Conservation (phyloP, 306 rosid genomes). For the Purshia tridentata region DNA sequence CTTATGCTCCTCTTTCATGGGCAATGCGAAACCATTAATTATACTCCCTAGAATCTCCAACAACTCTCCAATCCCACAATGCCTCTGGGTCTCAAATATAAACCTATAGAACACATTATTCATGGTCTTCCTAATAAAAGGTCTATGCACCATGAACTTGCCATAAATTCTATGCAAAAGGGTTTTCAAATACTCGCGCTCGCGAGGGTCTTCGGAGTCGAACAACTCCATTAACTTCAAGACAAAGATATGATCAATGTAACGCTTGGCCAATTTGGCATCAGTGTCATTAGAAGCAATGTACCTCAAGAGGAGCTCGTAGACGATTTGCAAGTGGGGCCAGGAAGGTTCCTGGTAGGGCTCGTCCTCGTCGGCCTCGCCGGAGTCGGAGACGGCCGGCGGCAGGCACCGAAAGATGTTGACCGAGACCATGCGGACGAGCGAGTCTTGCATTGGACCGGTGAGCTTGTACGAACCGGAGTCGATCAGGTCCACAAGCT, state of each 20-base stretch:
- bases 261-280: conserved; percentile 48
- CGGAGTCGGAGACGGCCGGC: conserved; percentile 32
- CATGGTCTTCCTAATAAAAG: conserved; percentile 66
- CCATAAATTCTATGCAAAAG: conserved; percentile 67
- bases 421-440: conserved; percentile 56
- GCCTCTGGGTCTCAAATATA: conserved; percentile 66
- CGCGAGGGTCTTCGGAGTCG: conserved; percentile 72
- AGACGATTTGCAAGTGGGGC: conserved; percentile 65
- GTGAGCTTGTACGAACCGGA: conserved; percentile 43
- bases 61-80: conserved; percentile 63
- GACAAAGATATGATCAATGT: conserved; percentile 55
- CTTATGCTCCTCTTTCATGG: conserved; percentile 77
- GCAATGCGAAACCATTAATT: conserved; percentile 64
- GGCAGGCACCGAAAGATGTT: conserved; percentile 76
- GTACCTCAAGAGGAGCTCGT: conserved; percentile 58
- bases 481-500: conserved; percentile 50
- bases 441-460: conserved; percentile 51
- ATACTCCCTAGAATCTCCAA: conserved; percentile 67
- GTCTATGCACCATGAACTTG: conserved; percentile 73
- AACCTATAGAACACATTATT: conserved; percentile 62
- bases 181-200: conserved; percentile 63
- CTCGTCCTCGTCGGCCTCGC: conserved; percentile 62
- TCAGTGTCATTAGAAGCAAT: conserved; percentile 60
- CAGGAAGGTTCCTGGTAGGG: conserved; percentile 50
- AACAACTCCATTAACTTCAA: conserved; percentile 56